These are phyloP conservation scores for Garcia nutans DNA, from an alignment of 345 rosid species.

Conservation along the genomic window DNA sequence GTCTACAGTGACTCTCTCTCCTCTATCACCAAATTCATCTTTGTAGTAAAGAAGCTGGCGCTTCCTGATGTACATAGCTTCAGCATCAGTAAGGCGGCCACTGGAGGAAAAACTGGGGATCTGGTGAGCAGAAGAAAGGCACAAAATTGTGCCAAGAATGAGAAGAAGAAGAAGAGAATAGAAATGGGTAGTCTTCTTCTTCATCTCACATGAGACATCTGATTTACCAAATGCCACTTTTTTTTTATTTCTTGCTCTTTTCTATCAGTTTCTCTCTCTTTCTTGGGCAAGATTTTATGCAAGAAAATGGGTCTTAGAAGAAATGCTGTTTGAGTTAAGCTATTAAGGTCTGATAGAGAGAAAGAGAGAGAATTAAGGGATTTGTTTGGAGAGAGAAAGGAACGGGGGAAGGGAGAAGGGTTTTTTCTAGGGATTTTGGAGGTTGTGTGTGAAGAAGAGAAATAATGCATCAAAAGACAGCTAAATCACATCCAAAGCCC, in stretches of 20 bases:
- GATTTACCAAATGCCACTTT: conserved; percentile 34
- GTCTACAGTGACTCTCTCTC: conserved; percentile 69
- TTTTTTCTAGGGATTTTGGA: conserved; percentile 41
- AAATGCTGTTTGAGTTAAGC: background rate
- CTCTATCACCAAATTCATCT: conserved; percentile 86
- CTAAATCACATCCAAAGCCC: conserved; percentile 92
- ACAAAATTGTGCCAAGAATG: conserved; percentile 6
- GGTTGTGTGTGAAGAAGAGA: conserved; percentile 29
- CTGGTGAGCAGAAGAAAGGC: conserved; percentile 22
- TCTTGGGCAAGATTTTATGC: background rate
- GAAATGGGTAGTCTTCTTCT: conserved; percentile 39
- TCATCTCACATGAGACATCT: conserved; percentile 86
- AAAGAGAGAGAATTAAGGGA: background rate
- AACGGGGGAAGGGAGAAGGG: conserved; percentile 8
- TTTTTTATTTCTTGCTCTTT: background rate
- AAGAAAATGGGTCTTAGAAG: background rate
- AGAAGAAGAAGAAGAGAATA: conserved; percentile 23
- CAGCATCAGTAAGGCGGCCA: conserved; percentile 56
- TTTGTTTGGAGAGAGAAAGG: background rate
- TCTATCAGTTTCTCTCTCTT: no score
- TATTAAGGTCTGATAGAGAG: conserved; percentile 29
- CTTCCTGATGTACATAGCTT: conserved; percentile 58
- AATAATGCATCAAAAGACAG: conserved; percentile 53
- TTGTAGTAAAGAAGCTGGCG: conserved; percentile 92
- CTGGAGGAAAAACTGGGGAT: conserved; percentile 32